Evolutionary conservation across 23 red algal genomes (phyloP).

Genomic region (Cyanidium caldarium): DNA sequence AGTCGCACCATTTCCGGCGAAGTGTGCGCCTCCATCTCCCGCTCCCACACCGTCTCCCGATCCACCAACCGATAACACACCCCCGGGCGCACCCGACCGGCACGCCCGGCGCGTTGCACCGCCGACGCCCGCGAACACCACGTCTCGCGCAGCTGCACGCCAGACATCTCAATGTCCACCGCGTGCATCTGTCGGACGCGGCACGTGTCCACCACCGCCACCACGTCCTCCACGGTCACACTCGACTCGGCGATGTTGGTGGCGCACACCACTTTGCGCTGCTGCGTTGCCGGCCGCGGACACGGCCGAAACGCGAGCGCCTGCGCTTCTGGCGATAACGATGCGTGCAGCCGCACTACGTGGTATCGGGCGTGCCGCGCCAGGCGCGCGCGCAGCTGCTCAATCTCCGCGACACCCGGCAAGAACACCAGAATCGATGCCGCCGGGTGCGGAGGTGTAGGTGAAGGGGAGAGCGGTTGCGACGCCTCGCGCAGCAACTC

Average conservation of each 20-base stretch:
- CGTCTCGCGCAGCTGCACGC: constrained; percentile 35
- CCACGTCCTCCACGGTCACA: constrained; percentile 81
- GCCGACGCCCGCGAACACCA: constrained; percentile 74
- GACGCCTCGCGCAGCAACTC: too few relatives aligned
- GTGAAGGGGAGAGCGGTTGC: too few relatives aligned
- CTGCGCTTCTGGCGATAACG: constrained; percentile 51
- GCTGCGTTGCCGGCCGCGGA: constrained; percentile 19
- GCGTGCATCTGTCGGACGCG: constrained; percentile 11
- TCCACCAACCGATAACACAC: constrained; percentile 45
- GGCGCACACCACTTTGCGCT: constrained; percentile 77
- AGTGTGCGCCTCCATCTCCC: constrained; percentile 16
- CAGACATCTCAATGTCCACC: constrained; percentile 26
- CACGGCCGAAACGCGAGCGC: constrained; percentile 19
- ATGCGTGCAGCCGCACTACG: constrained; percentile 55
- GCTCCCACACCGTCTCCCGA: constrained; percentile 5
- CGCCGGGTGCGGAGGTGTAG: too few relatives aligned
- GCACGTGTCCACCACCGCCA: constrained; percentile 72
- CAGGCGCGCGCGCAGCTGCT: constrained; percentile 3
- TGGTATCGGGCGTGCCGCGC: constrained; percentile 3
- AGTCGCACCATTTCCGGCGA: constrained; percentile 49
- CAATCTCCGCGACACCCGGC: constrained; percentile 70
- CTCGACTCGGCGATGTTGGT: constrained; percentile 95
- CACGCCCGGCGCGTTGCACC: constrained; percentile 75
- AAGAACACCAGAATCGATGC: constrained; percentile 97
- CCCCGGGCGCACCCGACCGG: constrained; percentile 63